Conservation (phyloP, 2,329 filamentous ascomycete genomes). For the Trichoderma atroviride region DNA sequence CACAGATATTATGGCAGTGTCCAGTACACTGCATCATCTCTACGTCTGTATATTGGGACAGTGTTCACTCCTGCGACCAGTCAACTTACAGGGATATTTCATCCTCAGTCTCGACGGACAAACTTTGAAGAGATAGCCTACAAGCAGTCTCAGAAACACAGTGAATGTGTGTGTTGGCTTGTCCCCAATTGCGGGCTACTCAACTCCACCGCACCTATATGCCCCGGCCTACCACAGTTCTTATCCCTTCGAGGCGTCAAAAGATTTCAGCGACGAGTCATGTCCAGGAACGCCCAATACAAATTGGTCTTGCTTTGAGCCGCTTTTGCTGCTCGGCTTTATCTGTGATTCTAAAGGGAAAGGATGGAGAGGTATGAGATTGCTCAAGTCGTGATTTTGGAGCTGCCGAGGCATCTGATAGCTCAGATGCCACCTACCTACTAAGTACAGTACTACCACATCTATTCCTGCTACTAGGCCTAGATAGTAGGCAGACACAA, state of each 20-base stretch:
- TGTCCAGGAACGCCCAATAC: not conserved
- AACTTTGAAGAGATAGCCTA: not conserved
- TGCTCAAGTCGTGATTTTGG: not conserved
- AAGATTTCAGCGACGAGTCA: conserved; percentile 6
- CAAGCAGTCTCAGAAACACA: not conserved
- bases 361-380: not conserved
- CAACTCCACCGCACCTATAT: conserved; percentile 15
- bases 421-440: not conserved
- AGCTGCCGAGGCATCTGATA: not conserved
- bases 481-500: not conserved
- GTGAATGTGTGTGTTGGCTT: not conserved
- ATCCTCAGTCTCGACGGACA: not conserved
- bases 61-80: not conserved
- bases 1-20: not conserved
- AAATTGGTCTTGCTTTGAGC: not conserved
- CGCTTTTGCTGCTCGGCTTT: not conserved
- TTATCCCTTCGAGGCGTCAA: conserved; percentile 1
- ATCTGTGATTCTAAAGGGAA: not conserved
- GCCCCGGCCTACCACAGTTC: not conserved
- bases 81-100: not conserved
- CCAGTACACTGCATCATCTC: not conserved
- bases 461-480: not conserved
- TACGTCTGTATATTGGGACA: not conserved
- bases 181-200: not conserved
- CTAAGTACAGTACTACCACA: not conserved